phyloP scores from a whole-genome alignment of 495 filamentous ascomycete species.

The Penicillium crystallinum region DNA sequence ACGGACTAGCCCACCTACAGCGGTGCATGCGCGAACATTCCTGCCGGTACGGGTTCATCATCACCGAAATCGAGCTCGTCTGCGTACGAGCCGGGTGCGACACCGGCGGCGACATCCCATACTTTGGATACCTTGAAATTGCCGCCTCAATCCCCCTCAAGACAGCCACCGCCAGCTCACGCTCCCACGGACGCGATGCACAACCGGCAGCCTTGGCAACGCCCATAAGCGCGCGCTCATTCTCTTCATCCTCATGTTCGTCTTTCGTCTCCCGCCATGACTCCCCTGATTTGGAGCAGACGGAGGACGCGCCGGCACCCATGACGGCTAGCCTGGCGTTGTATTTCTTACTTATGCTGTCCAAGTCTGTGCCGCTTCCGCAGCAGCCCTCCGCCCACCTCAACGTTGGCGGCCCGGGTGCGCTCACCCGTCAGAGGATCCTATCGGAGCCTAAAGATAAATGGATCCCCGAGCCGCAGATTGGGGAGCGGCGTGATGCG shows the following conservation, averaged over 20 bases:
- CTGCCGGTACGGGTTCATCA: constrained; percentile 89
- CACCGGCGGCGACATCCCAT: constrained; percentile 57
- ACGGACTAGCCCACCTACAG: constrained; percentile 77
- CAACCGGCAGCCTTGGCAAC: constrained; percentile 14
- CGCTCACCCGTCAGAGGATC: constrained; percentile 66
- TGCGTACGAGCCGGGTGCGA: constrained; percentile 77
- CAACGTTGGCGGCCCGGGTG: constrained; percentile 77
- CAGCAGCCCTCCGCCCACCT: constrained; percentile 64
- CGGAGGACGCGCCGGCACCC: constrained; percentile 32
- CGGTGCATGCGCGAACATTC: constrained; percentile 87
- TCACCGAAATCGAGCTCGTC: constrained; percentile 90
- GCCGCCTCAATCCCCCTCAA: constrained; percentile 54
- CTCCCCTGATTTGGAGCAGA: constrained; percentile 8
- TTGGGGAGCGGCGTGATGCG: constrained; percentile 77
- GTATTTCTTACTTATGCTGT: constrained; percentile 80
- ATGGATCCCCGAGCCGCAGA: constrained; percentile 83
- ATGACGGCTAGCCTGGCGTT: constrained; percentile 68
- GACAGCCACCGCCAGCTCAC: constrained; percentile 20
- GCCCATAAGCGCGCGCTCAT: constrained; percentile 21
- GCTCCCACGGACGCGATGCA: constrained; percentile 3
- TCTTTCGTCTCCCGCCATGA: constrained; percentile 15
- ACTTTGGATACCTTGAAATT: constrained; percentile 82
- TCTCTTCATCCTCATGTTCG: constrained; percentile 16
- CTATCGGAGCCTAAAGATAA: constrained; percentile 60
- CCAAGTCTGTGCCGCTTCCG: constrained; percentile 63